These are phyloP conservation scores for Phialemoniopsis sp. DNA, from an alignment of 2,329 filamentous ascomycete genomes.

Conservation along the genomic window DNA sequence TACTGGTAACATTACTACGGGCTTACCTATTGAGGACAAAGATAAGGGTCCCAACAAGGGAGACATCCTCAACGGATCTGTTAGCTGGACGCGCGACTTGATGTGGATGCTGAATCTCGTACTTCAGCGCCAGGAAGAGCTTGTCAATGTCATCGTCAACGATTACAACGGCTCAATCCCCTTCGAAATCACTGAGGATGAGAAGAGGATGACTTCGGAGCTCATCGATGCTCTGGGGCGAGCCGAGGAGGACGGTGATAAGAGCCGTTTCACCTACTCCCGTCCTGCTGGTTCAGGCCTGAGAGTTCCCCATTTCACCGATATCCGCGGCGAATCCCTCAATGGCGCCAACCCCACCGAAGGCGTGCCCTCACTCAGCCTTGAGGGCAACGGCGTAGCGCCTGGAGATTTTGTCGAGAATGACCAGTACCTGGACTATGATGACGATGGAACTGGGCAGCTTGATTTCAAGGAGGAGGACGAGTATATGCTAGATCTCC, in stretches of 20 bases:
- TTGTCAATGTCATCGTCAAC: conserved; percentile 65
- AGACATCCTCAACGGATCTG: conserved; percentile 94
- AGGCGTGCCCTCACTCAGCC: conserved; percentile 49
- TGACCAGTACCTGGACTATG: conserved; percentile 63
- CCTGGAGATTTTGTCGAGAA: conserved; percentile 39
- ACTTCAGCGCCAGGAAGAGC: conserved; percentile 82
- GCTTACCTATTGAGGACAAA: conserved; percentile 90
- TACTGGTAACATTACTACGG: conserved; percentile 83
- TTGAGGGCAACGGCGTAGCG: conserved; percentile 18
- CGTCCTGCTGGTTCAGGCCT: conserved; percentile 79
- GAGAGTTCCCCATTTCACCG: conserved; percentile 89
- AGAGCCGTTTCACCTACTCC: conserved; percentile 67
- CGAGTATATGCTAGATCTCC: conserved; percentile 79
- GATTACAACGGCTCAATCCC: conserved; percentile 73
- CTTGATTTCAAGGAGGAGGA: conserved; percentile 92
- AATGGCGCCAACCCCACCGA: conserved; percentile 37
- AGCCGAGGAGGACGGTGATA: conserved; percentile 59
- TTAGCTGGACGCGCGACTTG: conserved; percentile 94
- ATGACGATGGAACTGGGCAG: conserved; percentile 68
- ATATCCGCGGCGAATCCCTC: conserved; percentile 77
- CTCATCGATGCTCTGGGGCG: conserved; percentile 81
- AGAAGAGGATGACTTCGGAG: conserved; percentile 93
- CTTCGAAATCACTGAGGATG: conserved; percentile 83
- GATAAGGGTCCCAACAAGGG: conserved; percentile 99
- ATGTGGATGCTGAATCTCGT: conserved; percentile 96